phyloP scores from a whole-genome alignment of 352 stramenopile genomes.

The Thalassiosira ordinaria region DNA sequence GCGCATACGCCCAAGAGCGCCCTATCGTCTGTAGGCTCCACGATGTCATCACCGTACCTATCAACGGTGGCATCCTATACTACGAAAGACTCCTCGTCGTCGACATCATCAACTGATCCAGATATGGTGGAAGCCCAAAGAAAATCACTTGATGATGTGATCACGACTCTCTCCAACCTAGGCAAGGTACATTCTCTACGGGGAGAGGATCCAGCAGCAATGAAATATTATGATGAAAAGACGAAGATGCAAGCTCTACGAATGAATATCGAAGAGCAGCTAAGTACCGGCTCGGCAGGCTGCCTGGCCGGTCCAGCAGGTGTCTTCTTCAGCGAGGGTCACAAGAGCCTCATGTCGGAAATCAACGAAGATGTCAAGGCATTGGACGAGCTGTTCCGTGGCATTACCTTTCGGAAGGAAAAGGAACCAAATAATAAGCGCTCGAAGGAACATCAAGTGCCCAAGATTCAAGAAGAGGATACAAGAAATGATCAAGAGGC shows the following conservation, averaged over 20 bases:
- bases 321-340: constrained; percentile 44
- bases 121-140: constrained; percentile 42
- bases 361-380: constrained; percentile 82
- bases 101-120: constrained; percentile 21
- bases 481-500: constrained; percentile 29
- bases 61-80: constrained; percentile 2
- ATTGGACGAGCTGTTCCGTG: constrained; percentile 78
- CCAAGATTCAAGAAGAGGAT: constrained; percentile 20
- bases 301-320: constrained; percentile 23
- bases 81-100: neutral
- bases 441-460: neutral
- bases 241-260: constrained; percentile 64
- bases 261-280: constrained; percentile 34
- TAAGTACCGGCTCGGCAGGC: constrained; percentile 20
- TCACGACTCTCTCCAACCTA: constrained; percentile 65
- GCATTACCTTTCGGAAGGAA: constrained; percentile 70
- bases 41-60: constrained; percentile 13
- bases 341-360: constrained; percentile 65
- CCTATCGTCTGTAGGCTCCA: constrained; percentile 18
- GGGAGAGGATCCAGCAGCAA: constrained; percentile 59
- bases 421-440: neutral
- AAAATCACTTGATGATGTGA: constrained; percentile 65
- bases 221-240: constrained; percentile 59
- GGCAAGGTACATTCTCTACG: constrained; percentile 71
- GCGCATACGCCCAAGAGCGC: constrained; percentile 10